Evolutionary conservation across 352 stramenopile species (phyloP), one percentile per base, ranked within the genome.

Genomic region (Halophytophthora batemanensis): DNA sequence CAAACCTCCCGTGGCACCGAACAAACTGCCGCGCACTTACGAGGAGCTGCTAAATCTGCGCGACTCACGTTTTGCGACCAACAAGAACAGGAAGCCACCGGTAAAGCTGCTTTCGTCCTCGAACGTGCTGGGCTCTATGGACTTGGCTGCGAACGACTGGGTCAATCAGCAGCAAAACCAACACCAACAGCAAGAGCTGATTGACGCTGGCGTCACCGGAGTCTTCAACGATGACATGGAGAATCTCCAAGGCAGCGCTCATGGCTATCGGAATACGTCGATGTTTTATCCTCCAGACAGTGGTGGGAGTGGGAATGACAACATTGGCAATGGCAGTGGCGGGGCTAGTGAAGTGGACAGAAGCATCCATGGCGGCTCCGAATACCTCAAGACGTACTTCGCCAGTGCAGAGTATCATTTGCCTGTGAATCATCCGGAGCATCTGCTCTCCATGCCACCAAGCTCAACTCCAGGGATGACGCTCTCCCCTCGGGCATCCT

Each of bases 301-400:
- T 51, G 53, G 59, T 22, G 59, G 54, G 37, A 21, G 40, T 18
- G 34, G 53, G 23, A 71, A 64, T 23, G 54, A 71, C 35, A 43
- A 66, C 22, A 17, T 52, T 62, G 14, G 43, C 23, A 28, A 64
- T 52, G 47, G 56, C 44, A 43, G 37, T 56, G 29, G 15, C 18
- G 63, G 58, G n/a, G 41, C 59, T 22, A 61, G 62, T 19, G 72
- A 82, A 8, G 64, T 69, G 21, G 73, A 83, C n/a, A 59, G 60
- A 21, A 66, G 75, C 0, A 81, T 89, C 33, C 77, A 91, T 29
- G 70, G 70, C 19, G 80, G 77, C 40, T 86, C 80, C 11, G 77
- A 88, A 50, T 92, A 88, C 38, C 45, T 86, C 35, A 88, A 83
- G 54, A 70, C 69, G 45, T 92, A 86, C 28, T 88, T 90, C 46